Evolutionary conservation across 257 asterid species (phyloP).

Genomic region (Oldenlandia corymbosa): DNA sequence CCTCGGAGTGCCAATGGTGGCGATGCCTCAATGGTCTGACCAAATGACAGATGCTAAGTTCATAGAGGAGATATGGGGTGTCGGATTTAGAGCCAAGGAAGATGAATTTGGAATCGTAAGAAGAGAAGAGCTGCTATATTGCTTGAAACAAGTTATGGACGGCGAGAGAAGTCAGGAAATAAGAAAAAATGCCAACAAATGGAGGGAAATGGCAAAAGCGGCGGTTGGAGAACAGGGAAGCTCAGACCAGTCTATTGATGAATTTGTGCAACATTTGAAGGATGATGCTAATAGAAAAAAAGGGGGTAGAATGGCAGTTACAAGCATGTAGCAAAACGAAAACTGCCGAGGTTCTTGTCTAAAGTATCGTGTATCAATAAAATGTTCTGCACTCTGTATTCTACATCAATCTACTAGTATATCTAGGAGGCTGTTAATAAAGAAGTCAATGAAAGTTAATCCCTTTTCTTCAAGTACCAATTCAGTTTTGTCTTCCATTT

Average conservation of each 20-base stretch:
- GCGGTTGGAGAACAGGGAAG: constrained; percentile 52
- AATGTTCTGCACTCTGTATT: too few species aligned
- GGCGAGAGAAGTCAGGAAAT: constrained; percentile 40
- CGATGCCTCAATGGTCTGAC: constrained; percentile 62
- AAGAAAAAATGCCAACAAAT: constrained; percentile 40
- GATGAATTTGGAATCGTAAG: constrained; percentile 49
- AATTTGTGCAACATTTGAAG: constrained; percentile 41
- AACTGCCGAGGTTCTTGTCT: neutral
- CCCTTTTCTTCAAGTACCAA: neutral
- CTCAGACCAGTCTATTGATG: constrained; percentile 43
- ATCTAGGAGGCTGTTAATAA: neutral
- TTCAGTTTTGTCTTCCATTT: neutral
- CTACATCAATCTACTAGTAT: neutral
- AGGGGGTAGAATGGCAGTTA: neutral
- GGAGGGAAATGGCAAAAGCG: constrained; percentile 43
- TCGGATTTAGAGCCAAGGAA: constrained; percentile 51
- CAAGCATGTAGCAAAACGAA: neutral
- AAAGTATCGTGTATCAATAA: too few species aligned
- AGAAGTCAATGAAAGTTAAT: neutral
- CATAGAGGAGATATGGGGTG: constrained; percentile 54
- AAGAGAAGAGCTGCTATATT: constrained; percentile 38
- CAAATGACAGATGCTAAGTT: constrained; percentile 64
- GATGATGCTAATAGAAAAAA: neutral
- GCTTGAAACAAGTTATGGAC: constrained; percentile 47
- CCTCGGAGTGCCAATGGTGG: constrained; percentile 64